Evolutionary conservation across 1,284 basidiomycete species (phyloP).

Genomic region (Apiotrichum porosum): DNA sequence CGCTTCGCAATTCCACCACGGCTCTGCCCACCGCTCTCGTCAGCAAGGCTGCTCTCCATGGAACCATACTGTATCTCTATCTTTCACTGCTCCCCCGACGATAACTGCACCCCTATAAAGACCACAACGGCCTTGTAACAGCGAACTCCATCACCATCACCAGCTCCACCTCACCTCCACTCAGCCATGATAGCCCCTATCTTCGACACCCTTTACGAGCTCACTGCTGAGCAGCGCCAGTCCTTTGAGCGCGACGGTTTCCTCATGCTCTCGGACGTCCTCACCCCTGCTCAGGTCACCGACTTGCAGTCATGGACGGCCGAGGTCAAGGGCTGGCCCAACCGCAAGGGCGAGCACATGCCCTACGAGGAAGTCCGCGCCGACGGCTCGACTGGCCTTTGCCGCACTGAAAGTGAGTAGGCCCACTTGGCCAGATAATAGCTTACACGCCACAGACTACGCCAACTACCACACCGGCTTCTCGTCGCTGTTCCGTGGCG

Average conservation of each 20-base stretch:
- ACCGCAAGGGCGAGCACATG: conserved; percentile 33
- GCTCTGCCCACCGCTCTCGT: too few species aligned
- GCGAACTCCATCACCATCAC: not conserved
- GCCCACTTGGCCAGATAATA: not conserved
- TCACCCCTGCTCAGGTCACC: conserved; percentile 15
- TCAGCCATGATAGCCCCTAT: not conserved
- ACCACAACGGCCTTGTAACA: not conserved
- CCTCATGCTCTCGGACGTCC: conserved; percentile 26
- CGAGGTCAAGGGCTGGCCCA: conserved; percentile 35
- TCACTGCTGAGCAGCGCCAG: conserved; percentile 14
- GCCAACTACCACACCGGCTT: conserved; percentile 35
- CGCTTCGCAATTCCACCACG: too few species aligned
- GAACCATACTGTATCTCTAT: too few species aligned
- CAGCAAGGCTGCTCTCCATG: too few species aligned
- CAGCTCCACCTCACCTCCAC: not conserved
- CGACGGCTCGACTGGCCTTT: conserved; percentile 31
- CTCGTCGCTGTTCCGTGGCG: conserved; percentile 25
- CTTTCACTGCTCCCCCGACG: too few species aligned
- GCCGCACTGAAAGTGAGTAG: conserved; percentile 35
- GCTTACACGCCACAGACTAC: conserved; percentile 19
- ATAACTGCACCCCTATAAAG: too few species aligned
- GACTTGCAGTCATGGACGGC: conserved; percentile 29
- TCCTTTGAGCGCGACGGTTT: conserved; percentile 27
- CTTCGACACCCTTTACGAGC: conserved; percentile 18
- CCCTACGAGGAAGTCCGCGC: conserved; percentile 33